Evolutionary conservation across 164 flowering plant species (phyloP).

Genomic region (Litsea cubeba): DNA sequence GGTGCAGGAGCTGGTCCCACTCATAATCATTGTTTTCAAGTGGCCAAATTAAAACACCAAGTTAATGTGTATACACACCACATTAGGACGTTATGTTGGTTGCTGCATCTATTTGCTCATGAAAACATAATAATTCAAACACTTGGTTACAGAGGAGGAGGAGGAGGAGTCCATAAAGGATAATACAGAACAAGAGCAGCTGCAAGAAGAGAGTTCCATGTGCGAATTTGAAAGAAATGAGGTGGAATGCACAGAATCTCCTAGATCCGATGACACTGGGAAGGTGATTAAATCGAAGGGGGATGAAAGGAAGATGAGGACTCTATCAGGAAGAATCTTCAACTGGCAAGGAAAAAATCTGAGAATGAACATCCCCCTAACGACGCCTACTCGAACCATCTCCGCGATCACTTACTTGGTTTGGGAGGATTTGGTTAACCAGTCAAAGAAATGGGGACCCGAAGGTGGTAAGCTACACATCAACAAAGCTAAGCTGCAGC

Average conservation of each 20-base stretch:
- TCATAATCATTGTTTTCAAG: neutral
- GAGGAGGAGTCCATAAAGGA: slow-evolving; percentile 58
- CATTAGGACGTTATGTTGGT: neutral
- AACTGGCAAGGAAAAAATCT: slow-evolving; percentile 74
- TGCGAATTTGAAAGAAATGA: slow-evolving; percentile 41
- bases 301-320: slow-evolving; percentile 47
- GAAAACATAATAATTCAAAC: no score
- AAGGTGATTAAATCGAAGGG: slow-evolving; percentile 37
- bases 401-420: slow-evolving; percentile 71
- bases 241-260: slow-evolving; percentile 30
- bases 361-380: slow-evolving; percentile 71
- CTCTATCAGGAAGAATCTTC: slow-evolving; percentile 42
- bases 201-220: slow-evolving; percentile 33
- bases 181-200: slow-evolving; percentile 47
- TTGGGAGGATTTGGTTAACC: slow-evolving; percentile 70
- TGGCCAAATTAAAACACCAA: neutral
- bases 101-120: neutral
- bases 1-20: neutral
- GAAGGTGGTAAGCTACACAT: slow-evolving; percentile 52
- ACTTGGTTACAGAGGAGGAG: neutral
- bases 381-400: slow-evolving; percentile 74
- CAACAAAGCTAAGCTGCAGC: slow-evolving; percentile 74
- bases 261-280: slow-evolving; percentile 41
- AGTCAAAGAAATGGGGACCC: slow-evolving; percentile 55
- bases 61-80: neutral